A percentile compares a stretch with the other conserved stretches of the same genome.
phyloP scores from a whole-genome alignment of 2,329 filamentous ascomycete genomes.

The Cytospora mali region DNA sequence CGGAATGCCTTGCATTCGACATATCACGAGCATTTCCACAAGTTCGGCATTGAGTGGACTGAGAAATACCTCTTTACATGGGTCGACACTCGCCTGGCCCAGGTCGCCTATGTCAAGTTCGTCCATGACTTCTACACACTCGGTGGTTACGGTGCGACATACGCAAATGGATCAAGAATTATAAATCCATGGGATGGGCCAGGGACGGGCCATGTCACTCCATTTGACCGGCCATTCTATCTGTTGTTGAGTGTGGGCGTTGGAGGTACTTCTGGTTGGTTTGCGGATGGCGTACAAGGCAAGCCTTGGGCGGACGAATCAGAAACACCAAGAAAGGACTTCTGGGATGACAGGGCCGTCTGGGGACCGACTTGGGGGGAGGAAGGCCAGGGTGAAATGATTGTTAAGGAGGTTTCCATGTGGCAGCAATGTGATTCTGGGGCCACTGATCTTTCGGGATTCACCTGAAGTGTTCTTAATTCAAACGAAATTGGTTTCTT shows the following conservation, averaged over 20 bases:
- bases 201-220: slow-evolving; percentile 11
- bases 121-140: slow-evolving; percentile 11
- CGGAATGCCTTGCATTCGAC: slow-evolving; percentile 19
- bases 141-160: slow-evolving; percentile 21
- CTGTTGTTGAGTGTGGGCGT: slow-evolving; percentile 1
- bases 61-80: slow-evolving; percentile 26
- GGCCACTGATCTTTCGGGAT: slow-evolving; percentile 7
- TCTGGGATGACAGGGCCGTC: slow-evolving; percentile 24
- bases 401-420: slow-evolving; percentile 18
- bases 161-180: slow-evolving; percentile 20
- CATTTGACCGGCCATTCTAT: slow-evolving; percentile 16
- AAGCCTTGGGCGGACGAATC: slow-evolving; percentile 28
- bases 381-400: slow-evolving; percentile 5
- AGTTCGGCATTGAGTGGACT: slow-evolving; percentile 28
- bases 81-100: slow-evolving; percentile 26
- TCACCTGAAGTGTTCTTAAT: not conserved
- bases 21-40: slow-evolving; percentile 21
- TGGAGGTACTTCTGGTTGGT: slow-evolving; percentile 6
- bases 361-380: slow-evolving; percentile 13
- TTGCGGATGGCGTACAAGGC: slow-evolving; percentile 22
- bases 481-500: not conserved
- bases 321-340: slow-evolving; percentile 18
- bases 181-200: slow-evolving; percentile 16
- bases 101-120: slow-evolving; percentile 26
- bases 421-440: slow-evolving; percentile 27